Base-by-base conservation (phyloP, 371 early-diverging fungal species). In the Vairimorpha apis region DNA sequence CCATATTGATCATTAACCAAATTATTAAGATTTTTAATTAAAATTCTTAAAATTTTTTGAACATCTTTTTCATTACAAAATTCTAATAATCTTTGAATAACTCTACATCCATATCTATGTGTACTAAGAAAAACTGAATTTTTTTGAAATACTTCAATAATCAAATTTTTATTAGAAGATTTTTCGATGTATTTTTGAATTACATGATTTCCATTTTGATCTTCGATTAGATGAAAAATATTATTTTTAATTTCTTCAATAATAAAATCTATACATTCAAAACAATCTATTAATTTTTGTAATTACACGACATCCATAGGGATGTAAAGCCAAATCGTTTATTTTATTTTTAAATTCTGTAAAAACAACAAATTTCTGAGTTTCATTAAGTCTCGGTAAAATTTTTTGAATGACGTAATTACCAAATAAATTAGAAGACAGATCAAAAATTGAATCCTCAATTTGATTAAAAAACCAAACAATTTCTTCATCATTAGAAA, bases 391-490 rank as follows among this genome's bases (percentile, higher is more conserved):
- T 7, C 53, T 65, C 23, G 81, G 79, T 29, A 83, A 66, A 79
- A 97, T 92, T 86, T 97, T 99, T 85, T 99, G 98, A 58, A 99
- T 88, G 49, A 99, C 98, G 80, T 99, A 99, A 86, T 99, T 99
- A 55, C 97, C 98, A 88, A 99, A 99, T 1, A 97, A 94, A 81
- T 99, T 99, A 0, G 92, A 92, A 91, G 92, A 94, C 47, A 99
- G 85, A 67, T 93, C 92, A 38, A 92, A 83, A 0, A 92, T 88
- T 71, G 90, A 88, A 5, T 94, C 92, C 44, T 89, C 83, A 29
- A 99, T 90, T 83, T 95, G 93, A 29, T 91, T 88, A 86, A 97
- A 96, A 14, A 97, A 94, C 79, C 92, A 86, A 71, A 90, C 88
- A 85, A 92, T 92, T 74, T 97, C 95, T 55, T 93, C 93, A 49